Base-by-base conservation (phyloP, 352 stramenopile genomes). In the Phytophthora ramorum region DNA sequence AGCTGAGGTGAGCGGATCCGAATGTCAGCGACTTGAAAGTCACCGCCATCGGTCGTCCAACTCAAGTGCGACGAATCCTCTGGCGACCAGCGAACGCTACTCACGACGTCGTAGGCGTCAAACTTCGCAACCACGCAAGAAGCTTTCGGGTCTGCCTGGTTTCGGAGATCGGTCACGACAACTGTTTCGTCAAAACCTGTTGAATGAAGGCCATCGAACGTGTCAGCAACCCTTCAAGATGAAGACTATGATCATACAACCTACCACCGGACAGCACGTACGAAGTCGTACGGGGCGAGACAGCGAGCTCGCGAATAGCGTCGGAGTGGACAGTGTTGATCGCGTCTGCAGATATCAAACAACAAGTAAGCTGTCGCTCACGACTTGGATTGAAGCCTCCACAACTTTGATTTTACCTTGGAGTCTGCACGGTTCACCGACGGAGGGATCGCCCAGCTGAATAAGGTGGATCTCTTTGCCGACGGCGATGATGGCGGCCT, bases 1-100 rank as follows among this genome's bases (percentile, higher is more conserved):
- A 85, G 64, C 32, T 84, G 75, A 24, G 68, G 44, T 3, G 76
- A 64, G 16, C 56, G 73, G 14, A 66, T 53, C 13, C 87, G 83
- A 19, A 72, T 66, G 20, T 95, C 87, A 7, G 57, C 71, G 6
- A 93, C 38, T 70, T 91, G 85, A 45, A 93, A 90, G 14, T 91
- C 81, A 6, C 87, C 87, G 22, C 78, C 83, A 59, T 95, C 87
- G 2, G 87, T 93, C 4, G 87, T 95, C 87, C 85, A 95, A 51
- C 87, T 95, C 30, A 95, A 48, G 5, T 81, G 72, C 2, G 74
- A 24, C 22, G 22, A 66, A 16, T 75, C 56, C 0, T 49, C 58
- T 17, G 78, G 81, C 10, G 81, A 72, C 87, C 85, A 95, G 2
- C 87, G 83, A 40, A 95, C 30, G 50, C 87, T 95, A 56, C 85